These are phyloP conservation scores for Berkeleyomyces basicola DNA, from an alignment of 2,329 filamentous ascomycete genomes.

Conservation along the genomic window DNA sequence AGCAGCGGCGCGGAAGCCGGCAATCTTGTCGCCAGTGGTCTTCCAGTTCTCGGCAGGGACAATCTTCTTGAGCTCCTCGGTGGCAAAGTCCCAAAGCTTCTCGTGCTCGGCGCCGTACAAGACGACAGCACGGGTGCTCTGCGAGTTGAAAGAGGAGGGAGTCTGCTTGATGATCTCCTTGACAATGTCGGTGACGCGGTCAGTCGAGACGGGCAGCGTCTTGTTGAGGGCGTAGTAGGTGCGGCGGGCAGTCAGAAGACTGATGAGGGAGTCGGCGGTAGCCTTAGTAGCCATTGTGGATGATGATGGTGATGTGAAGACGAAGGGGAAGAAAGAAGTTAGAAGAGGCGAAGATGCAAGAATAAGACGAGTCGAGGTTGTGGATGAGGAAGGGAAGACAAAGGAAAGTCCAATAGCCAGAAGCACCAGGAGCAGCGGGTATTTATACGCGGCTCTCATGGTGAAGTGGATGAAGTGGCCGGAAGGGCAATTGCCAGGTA, in stretches of 20 bases:
- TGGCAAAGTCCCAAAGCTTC: conserved; percentile 66
- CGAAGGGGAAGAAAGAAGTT: background rate
- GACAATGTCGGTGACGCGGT: conserved; percentile 49
- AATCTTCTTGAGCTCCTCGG: conserved; percentile 47
- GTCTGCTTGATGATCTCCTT: conserved; percentile 47
- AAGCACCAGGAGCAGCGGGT: conserved; percentile 7
- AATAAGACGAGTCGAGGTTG: background rate
- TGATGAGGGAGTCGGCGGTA: conserved; percentile 33
- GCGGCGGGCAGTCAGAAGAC: conserved; percentile 51
- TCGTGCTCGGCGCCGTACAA: conserved; percentile 72
- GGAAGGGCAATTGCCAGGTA: no score
- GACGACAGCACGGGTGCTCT: conserved; percentile 62
- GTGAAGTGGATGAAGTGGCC: background rate
- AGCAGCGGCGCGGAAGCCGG: conserved; percentile 51
- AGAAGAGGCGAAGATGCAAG: conserved; percentile 3
- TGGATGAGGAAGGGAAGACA: conserved; percentile 2
- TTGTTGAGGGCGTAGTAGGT: conserved; percentile 52
- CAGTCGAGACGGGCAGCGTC: conserved; percentile 37
- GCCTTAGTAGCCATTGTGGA: conserved; percentile 26
- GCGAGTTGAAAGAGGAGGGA: conserved; percentile 78
- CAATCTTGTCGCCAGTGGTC: conserved; percentile 28
- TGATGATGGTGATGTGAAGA: conserved; percentile 13
- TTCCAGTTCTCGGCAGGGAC: conserved; percentile 49
- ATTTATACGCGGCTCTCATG: conserved; percentile 11
- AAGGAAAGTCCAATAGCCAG: conserved; percentile 2